Evolutionary conservation across 2,329 filamentous ascomycete genomes (phyloP).

Genomic region (Claviceps maximensis): DNA sequence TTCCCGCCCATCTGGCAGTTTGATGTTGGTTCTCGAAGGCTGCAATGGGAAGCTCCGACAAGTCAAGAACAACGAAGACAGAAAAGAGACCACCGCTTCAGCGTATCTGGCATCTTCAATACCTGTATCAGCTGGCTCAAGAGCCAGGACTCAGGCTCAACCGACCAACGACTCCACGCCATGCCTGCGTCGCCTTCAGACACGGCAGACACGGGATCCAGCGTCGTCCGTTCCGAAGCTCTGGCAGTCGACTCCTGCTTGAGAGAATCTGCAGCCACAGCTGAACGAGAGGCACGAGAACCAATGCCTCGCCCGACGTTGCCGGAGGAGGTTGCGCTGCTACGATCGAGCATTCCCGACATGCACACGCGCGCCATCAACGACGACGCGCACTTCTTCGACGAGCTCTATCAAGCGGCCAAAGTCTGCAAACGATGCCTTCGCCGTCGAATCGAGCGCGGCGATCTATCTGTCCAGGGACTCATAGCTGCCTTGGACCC

Average conservation of each 20-base stretch:
- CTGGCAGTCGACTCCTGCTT: background rate
- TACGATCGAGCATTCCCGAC: slow-evolving; percentile 7
- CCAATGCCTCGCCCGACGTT: background rate
- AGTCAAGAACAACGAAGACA: slow-evolving; percentile 14
- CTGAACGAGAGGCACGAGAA: background rate
- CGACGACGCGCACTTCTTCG: slow-evolving; percentile 6
- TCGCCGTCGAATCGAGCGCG: slow-evolving; percentile 6
- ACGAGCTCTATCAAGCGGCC: background rate
- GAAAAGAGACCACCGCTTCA: slow-evolving; percentile 11
- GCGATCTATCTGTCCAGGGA: slow-evolving; percentile 7
- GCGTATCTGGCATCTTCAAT: slow-evolving; percentile 12
- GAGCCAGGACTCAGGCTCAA: slow-evolving; percentile 6
- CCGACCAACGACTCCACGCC: slow-evolving; percentile 11
- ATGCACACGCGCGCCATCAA: slow-evolving; percentile 2
- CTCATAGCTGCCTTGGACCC: slow-evolving; percentile 10
- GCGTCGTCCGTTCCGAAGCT: slow-evolving; percentile 4
- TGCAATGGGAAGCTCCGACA: slow-evolving; percentile 39
- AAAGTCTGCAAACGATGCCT: slow-evolving; percentile 7
- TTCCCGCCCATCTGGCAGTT: slow-evolving; percentile 33
- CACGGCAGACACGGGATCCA: background rate
- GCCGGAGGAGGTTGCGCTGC: slow-evolving; percentile 7
- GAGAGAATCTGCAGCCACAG: background rate
- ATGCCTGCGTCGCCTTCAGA: slow-evolving; percentile 1
- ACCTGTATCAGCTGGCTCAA: slow-evolving; percentile 18
- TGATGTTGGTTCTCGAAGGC: slow-evolving; percentile 30